Evolutionary conservation across 768 basidiomycete genomes (phyloP), one percentile per base, ranked within the genome.

Genomic region (Tremella yokohamensis): DNA sequence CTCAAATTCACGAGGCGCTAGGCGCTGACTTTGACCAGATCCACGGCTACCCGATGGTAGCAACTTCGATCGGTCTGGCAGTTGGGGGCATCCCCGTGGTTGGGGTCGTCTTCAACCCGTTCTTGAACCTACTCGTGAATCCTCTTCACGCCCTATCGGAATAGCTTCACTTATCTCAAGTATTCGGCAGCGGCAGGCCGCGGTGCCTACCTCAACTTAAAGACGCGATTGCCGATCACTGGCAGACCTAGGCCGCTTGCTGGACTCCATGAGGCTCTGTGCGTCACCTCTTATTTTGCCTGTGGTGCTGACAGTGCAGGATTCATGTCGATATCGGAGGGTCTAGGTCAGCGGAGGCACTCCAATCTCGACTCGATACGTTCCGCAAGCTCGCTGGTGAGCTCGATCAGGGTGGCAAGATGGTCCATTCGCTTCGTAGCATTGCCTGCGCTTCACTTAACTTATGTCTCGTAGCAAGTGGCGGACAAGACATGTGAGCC

Each of bases 401-500:
- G 18, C 4, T 18, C 13, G 51, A 52, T 15, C 51, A 52, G 37
- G 51, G 51, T 8, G 51, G 51, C 16, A 52, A 52, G 51, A 52
- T 52, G 51, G 51, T 52, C 15, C 51, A 52, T 40, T 52, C 51
- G 16, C 51, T 52, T n/a, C 51, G 51, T 12, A 52, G 51, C 38
- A 52, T 52, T 16, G 51, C 24, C 3, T 52, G 51, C 19, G 51
- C 51, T 18, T 52, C 51, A 7, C 15, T 52, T 3, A 52, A 52
- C 24, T 18, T 52, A 9, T 52, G 51, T 40, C 51, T 52, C 25
- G 51, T 52, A 15, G 51, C 51, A 26, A 52, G 51, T 18, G 51
- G 51, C 18, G 51, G 29, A 18, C 51, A 52, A 40, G 51, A 52
- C 29, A 52, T 52, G 51, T 52, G 38, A 18, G 51, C 26, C 8